phyloP scores from a whole-genome alignment of 2,329 filamentous ascomycete species.

The Leptodontidium sp. region DNA sequence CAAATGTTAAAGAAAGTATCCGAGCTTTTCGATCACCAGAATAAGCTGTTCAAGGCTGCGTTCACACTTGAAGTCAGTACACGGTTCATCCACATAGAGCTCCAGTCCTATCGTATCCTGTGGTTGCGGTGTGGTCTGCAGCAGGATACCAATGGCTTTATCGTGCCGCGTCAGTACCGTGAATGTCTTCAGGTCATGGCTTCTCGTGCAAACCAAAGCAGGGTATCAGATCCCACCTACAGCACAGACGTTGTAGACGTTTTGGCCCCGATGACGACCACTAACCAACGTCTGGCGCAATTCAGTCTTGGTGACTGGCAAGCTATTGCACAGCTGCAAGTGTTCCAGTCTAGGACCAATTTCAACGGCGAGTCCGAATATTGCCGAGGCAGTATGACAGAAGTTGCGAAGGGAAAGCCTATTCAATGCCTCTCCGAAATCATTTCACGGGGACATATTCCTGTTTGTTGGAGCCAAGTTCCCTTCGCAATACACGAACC shows the following conservation, averaged over 20 bases:
- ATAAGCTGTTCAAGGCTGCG: conserved; percentile 41
- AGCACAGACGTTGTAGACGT: conserved; percentile 27
- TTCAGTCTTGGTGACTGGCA: conserved; percentile 23
- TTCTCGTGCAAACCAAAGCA: conserved; percentile 16
- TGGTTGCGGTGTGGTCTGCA: conserved; percentile 39
- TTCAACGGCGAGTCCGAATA: conserved; percentile 32
- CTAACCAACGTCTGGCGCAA: conserved; percentile 11
- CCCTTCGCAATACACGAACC: conserved; percentile 35
- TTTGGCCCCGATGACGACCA: conserved; percentile 30
- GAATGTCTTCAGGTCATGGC: conserved; percentile 35
- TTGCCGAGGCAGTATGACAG: conserved; percentile 29
- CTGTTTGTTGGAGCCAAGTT: conserved; percentile 41
- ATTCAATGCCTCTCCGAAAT: conserved; percentile 33
- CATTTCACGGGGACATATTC: conserved; percentile 29
- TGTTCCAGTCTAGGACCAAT: conserved; percentile 32
- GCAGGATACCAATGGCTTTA: conserved; percentile 19
- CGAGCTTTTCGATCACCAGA: conserved; percentile 41
- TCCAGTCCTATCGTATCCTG: conserved; percentile 30
- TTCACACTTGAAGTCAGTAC: conserved; percentile 36
- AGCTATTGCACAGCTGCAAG: conserved; percentile 19
- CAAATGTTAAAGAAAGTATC: conserved; percentile 27
- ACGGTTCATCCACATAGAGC: conserved; percentile 38
- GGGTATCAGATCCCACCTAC: conserved; percentile 22
- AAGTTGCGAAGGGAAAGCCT: conserved; percentile 19
- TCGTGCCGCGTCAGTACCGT: conserved; percentile 34